phyloP scores from a whole-genome alignment of 768 basidiomycete genomes.

The Trametes coccinea region DNA sequence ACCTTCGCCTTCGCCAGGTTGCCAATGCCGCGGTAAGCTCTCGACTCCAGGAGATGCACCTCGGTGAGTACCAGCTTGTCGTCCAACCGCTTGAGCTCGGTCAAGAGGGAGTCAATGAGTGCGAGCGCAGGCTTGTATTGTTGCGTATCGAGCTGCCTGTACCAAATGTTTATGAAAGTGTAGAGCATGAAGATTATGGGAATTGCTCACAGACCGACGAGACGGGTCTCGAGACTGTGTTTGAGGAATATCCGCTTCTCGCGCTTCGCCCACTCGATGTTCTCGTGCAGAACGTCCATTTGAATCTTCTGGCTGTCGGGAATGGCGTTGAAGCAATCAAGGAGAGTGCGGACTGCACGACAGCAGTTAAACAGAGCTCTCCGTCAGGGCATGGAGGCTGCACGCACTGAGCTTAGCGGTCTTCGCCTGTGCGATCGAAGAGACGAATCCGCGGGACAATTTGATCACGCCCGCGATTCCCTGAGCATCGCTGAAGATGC shows the following conservation, averaged over 20 bases:
- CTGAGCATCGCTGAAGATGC: constrained; percentile 64
- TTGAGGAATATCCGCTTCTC: constrained; percentile 96
- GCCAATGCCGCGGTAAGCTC: constrained; percentile 86
- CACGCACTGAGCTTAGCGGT: constrained; percentile 89
- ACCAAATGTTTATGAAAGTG: not conserved
- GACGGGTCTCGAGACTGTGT: constrained; percentile 88
- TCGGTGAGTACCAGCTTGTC: constrained; percentile 99
- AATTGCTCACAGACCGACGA: constrained; percentile 64
- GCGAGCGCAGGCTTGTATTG: constrained; percentile 78
- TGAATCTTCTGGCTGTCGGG: constrained; percentile 75
- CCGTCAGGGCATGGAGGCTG: not conserved
- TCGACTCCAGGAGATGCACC: constrained; percentile 90
- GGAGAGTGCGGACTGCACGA: constrained; percentile 82
- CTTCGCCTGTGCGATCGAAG: constrained; percentile 95
- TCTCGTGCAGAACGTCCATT: constrained; percentile 84
- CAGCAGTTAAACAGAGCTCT: not conserved
- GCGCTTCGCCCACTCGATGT: constrained; percentile 86
- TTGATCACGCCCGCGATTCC: constrained; percentile 87
- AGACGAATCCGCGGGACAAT: constrained; percentile 79
- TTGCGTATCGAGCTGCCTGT: constrained; percentile 72
- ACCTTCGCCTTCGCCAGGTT: constrained; percentile 93
- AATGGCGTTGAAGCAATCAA: constrained; percentile 84
- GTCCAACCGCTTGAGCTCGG: constrained; percentile 89
- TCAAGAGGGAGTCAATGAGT: constrained; percentile 84
- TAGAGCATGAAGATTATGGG: too few relatives aligned